These are phyloP conservation scores for Globisporangium sylvaticum DNA, from an alignment of 352 stramenopile species.

Conservation along the genomic window DNA sequence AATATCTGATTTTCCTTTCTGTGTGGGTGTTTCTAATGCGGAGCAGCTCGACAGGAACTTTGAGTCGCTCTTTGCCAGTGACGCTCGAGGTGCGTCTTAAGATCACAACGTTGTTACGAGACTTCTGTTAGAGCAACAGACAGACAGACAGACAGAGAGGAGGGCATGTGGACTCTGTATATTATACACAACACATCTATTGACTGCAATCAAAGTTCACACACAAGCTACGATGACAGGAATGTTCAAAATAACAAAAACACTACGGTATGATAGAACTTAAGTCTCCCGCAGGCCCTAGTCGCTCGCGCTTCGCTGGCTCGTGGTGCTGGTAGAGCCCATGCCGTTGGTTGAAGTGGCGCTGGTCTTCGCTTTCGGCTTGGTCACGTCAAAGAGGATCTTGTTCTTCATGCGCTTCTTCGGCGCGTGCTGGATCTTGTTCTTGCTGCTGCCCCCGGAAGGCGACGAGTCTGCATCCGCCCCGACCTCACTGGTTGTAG, in stretches of 20 bases:
- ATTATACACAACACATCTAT: background rate
- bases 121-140: background rate
- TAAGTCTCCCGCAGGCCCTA: no score
- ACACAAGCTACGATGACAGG: background rate
- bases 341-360: background rate
- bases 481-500: background rate
- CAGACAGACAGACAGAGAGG: background rate
- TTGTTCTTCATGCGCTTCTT: slow-evolving; percentile 17
- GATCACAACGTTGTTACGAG: background rate
- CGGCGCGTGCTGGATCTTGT: slow-evolving; percentile 9
- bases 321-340: background rate
- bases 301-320: background rate
- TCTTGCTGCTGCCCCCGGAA: background rate
- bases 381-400: slow-evolving; percentile 3
- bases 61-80: background rate
- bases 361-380: background rate
- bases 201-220: background rate
- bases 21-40: background rate
- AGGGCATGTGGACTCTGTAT: background rate
- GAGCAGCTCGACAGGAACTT: background rate
- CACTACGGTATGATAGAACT: no score
- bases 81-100: background rate
- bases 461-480: background rate
- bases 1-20: background rate
- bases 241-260: background rate